phyloP scores from a whole-genome alignment of 257 asterid species.

The Przewalskia tangutica region DNA sequence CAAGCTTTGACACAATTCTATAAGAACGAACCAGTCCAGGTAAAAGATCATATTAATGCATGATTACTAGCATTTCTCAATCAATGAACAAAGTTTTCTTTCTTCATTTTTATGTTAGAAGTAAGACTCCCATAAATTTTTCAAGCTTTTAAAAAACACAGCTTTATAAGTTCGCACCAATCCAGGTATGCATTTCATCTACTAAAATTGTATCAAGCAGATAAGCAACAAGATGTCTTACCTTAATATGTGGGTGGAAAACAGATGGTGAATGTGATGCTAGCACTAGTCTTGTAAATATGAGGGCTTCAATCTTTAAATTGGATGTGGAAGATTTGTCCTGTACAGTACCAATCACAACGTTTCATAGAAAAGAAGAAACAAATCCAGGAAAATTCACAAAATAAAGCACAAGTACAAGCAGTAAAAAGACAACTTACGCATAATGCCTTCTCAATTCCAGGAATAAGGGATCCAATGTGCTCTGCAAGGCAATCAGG shows the following conservation, averaged over 20 bases:
- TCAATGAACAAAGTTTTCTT: not conserved
- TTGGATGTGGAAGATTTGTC: constrained; percentile 97
- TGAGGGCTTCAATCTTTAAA: constrained; percentile 95
- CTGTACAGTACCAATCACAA: constrained; percentile 32
- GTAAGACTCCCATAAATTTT: not conserved
- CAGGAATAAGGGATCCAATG: constrained; percentile 93
- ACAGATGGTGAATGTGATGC: constrained; percentile 82
- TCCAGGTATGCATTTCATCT: not conserved
- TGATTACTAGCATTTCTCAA: not conserved
- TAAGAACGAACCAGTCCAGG: not conserved
- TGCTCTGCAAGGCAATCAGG: constrained; percentile 99
- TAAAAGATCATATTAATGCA: not conserved
- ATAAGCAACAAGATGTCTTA: constrained; percentile 15
- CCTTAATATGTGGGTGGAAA: constrained; percentile 96
- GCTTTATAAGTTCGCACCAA: not conserved
- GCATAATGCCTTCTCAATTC: constrained; percentile 89
- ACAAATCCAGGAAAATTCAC: not conserved
- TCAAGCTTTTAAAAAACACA: not conserved
- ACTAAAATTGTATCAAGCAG: not conserved
- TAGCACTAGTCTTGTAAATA: constrained; percentile 86
- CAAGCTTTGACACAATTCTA: not conserved
- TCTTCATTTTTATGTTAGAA: not conserved
- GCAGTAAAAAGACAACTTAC: constrained; percentile 37
- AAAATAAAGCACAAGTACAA: not conserved
- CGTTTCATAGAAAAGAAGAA: constrained; percentile 5